These are phyloP conservation scores for Uromyces viciae-fabae DNA, from an alignment of 1,284 basidiomycete species.

Conservation along the genomic window DNA sequence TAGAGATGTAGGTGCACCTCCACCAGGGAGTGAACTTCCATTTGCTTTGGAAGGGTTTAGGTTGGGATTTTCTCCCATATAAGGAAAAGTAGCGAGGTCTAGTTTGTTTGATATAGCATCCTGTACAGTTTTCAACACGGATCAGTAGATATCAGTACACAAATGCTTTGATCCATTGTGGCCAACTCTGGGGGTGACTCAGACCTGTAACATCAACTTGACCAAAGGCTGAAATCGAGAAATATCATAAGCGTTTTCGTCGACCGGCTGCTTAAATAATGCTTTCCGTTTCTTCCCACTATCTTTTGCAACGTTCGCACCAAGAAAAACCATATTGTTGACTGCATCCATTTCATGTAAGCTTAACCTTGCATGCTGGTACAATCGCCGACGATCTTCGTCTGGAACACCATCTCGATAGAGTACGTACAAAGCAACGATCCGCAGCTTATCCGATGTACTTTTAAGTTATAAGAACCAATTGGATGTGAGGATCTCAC, in stretches of 20 bases:
- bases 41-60: conserved; percentile 58
- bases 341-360: conserved; percentile 90
- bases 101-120: conserved; percentile 76
- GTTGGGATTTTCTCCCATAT: conserved; percentile 78
- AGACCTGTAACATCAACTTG: conserved; percentile 69
- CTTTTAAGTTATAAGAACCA: not conserved
- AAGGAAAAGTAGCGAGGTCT: conserved; percentile 78
- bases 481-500: not conserved
- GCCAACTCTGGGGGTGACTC: not conserved
- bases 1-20: conserved; percentile 57
- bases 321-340: conserved; percentile 78
- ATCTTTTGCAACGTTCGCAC: conserved; percentile 74
- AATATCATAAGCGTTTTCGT: conserved; percentile 88
- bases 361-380: conserved; percentile 89
- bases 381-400: conserved; percentile 87
- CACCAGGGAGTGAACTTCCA: conserved; percentile 56
- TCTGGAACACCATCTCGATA: conserved; percentile 95
- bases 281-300: conserved; percentile 33
- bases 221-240: conserved; percentile 87
- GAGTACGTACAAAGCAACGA: conserved; percentile 93
- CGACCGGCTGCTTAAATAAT: conserved; percentile 63
- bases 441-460: conserved; percentile 77
- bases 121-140: too few relatives aligned
- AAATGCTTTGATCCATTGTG: not conserved
- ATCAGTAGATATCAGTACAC: not conserved